These are phyloP conservation scores for Lagenidium giganteum DNA, from an alignment of 352 stramenopile species.

Conservation along the genomic window DNA sequence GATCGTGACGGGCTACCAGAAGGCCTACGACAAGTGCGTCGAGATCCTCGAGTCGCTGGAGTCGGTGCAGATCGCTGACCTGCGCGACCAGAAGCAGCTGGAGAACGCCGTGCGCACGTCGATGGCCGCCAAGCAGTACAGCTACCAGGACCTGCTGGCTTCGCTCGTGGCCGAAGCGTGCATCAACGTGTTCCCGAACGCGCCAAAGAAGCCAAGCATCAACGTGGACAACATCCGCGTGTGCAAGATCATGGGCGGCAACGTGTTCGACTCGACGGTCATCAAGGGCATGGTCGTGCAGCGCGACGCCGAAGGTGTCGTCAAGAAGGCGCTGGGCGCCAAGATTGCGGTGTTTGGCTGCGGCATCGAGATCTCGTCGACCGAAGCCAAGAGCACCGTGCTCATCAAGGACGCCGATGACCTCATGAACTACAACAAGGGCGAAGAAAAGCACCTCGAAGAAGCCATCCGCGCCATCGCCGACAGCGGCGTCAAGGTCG, in stretches of 20 bases:
- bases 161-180: slow-evolving; percentile 94
- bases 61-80: slow-evolving; percentile 58
- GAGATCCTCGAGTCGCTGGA: slow-evolving; percentile 91
- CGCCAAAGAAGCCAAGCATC: slow-evolving; percentile 84
- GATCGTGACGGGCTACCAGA: slow-evolving; percentile 97
- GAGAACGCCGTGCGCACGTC: slow-evolving; percentile 91
- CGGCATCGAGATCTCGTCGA: slow-evolving; percentile 95
- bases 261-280: slow-evolving; percentile 93
- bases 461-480: slow-evolving; percentile 97
- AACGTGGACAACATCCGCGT: slow-evolving; percentile 98
- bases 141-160: slow-evolving; percentile 92
- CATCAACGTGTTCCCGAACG: slow-evolving; percentile 90
- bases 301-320: slow-evolving; percentile 89
- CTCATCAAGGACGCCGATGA: slow-evolving; percentile 99
- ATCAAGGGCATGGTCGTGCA: slow-evolving; percentile 97
- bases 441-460: slow-evolving; percentile 97
- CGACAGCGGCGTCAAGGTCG: slow-evolving; percentile 93
- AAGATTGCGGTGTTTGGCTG: slow-evolving; percentile 98
- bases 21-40: slow-evolving; percentile 91
- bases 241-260: slow-evolving; percentile 96
- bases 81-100: slow-evolving; percentile 86
- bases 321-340: slow-evolving; percentile 89
- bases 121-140: slow-evolving; percentile 97
- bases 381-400: slow-evolving; percentile 99
- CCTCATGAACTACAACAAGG: slow-evolving; percentile 99